These are phyloP conservation scores for Globisporangium megalacanthum DNA, from an alignment of 352 stramenopile species.

Conservation along the genomic window DNA sequence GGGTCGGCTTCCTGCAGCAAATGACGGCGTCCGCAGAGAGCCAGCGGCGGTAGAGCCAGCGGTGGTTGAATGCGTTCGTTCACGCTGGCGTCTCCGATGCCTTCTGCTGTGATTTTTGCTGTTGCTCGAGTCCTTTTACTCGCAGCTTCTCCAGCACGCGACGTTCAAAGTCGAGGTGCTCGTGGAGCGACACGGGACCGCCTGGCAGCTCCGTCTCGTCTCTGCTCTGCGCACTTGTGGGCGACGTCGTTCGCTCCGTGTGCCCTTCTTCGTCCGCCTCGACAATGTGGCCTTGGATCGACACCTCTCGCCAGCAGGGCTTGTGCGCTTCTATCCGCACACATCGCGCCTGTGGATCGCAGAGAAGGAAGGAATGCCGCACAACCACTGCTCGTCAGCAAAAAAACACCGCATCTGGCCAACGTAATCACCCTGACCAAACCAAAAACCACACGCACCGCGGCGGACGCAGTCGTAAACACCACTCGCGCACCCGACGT, in stretches of 20 bases:
- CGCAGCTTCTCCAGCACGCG: conserved; percentile 46
- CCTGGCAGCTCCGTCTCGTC: conserved; percentile 25
- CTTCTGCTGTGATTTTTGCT: conserved; percentile 16
- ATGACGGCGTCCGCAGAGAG: conserved; percentile 39
- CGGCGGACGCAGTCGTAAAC: conserved; percentile 40
- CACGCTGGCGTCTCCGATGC: conserved; percentile 9
- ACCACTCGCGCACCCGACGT: conserved; percentile 59
- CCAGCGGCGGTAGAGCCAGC: conserved; percentile 21
- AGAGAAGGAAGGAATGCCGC: too few relatives aligned
- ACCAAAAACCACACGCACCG: conserved; percentile 20
- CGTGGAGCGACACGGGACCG: conserved; percentile 40
- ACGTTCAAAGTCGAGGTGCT: conserved; percentile 54
- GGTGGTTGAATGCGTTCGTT: neutral
- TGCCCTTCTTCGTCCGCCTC: conserved; percentile 35
- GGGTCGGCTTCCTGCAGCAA: conserved; percentile 65
- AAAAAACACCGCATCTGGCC: neutral
- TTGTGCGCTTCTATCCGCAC: conserved; percentile 74
- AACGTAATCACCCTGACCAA: neutral
- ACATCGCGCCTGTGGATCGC: conserved; percentile 29
- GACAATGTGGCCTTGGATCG: conserved; percentile 68
- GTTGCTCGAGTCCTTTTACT: conserved; percentile 29
- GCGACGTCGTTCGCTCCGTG: conserved; percentile 11
- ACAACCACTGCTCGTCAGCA: too few relatives aligned
- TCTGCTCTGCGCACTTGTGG: conserved; percentile 4
- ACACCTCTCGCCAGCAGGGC: conserved; percentile 57